Evolutionary conservation across 208 protist genomes (phyloP).

Genomic region (Leishmania tarentolae): DNA sequence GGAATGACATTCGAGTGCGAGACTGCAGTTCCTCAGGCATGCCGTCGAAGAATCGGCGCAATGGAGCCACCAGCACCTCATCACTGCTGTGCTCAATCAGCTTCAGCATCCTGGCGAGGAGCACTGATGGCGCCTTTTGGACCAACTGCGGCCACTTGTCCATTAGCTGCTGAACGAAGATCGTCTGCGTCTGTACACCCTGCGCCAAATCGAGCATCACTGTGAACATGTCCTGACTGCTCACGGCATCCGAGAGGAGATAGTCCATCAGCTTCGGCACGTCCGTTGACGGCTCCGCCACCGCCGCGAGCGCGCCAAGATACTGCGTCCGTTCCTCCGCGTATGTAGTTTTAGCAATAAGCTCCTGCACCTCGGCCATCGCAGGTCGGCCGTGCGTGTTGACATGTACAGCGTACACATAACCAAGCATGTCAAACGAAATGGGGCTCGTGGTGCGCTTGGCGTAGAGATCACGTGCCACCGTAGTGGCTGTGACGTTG

Average conservation of each 20-base stretch:
- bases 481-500: constrained; percentile 33
- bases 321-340: constrained; percentile 59
- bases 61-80: constrained; percentile 27
- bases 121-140: constrained; percentile 52
- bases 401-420: constrained; percentile 50
- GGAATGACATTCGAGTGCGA: constrained; percentile 21
- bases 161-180: constrained; percentile 52
- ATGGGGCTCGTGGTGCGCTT: constrained; percentile 45
- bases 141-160: constrained; percentile 40
- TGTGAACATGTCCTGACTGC: constrained; percentile 58
- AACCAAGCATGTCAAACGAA: constrained; percentile 45
- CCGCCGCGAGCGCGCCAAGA: constrained; percentile 50
- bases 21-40: constrained; percentile 23
- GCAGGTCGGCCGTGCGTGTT: constrained; percentile 39
- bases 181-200: constrained; percentile 19
- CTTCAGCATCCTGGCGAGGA: constrained; percentile 57
- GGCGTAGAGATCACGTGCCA: constrained; percentile 45
- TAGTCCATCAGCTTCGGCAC: constrained; percentile 64
- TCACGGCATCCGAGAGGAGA: constrained; percentile 67
- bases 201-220: constrained; percentile 50
- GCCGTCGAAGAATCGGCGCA: constrained; percentile 44
- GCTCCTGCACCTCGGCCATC: constrained; percentile 51
- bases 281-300: constrained; percentile 27
- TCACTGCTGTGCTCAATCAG: constrained; percentile 49
- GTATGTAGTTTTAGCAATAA: constrained; percentile 42